These are phyloP conservation scores for Aspergillus cavernicola DNA, from an alignment of 495 filamentous ascomycete species.

Conservation along the genomic window DNA sequence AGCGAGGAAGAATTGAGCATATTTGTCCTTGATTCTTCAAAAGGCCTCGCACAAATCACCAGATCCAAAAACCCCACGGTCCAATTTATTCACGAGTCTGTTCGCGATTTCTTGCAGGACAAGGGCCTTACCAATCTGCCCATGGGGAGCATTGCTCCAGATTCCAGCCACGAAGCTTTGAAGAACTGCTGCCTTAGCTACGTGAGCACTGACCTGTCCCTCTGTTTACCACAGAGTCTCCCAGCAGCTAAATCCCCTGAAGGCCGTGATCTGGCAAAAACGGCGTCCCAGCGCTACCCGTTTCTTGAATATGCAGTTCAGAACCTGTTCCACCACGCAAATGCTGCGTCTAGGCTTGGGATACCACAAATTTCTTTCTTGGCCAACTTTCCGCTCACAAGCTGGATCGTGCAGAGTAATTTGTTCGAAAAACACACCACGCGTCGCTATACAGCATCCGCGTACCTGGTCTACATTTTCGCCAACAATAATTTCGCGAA, in stretches of 20 bases:
- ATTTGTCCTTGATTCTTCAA: constrained; percentile 34
- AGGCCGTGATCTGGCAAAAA: not conserved
- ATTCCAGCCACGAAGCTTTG: constrained; percentile 30
- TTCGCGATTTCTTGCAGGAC: constrained; percentile 34
- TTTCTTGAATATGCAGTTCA: constrained; percentile 45
- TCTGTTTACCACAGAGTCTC: not conserved
- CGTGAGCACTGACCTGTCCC: constrained; percentile 12
- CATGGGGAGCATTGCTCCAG: constrained; percentile 2
- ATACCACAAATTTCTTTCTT: constrained; percentile 39
- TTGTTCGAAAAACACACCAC: constrained; percentile 27
- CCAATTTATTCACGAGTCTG: constrained; percentile 51
- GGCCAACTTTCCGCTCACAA: constrained; percentile 24
- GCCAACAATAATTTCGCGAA: constrained; percentile 25
- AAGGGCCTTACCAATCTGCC: constrained; percentile 30
- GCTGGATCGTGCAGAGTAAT: constrained; percentile 40
- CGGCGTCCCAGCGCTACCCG: constrained; percentile 10
- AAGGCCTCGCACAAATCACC: constrained; percentile 40
- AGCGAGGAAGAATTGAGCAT: constrained; percentile 14
- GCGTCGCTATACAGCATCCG: constrained; percentile 29
- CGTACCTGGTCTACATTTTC: constrained; percentile 45
- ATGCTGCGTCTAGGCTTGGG: constrained; percentile 24
- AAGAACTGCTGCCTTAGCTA: constrained; percentile 32
- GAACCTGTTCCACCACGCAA: constrained; percentile 43
- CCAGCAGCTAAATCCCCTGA: not conserved
- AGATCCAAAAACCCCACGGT: constrained; percentile 20